Conservation (phyloP, 352 stramenopile species). For the Phytophthora uliginosa region DNA sequence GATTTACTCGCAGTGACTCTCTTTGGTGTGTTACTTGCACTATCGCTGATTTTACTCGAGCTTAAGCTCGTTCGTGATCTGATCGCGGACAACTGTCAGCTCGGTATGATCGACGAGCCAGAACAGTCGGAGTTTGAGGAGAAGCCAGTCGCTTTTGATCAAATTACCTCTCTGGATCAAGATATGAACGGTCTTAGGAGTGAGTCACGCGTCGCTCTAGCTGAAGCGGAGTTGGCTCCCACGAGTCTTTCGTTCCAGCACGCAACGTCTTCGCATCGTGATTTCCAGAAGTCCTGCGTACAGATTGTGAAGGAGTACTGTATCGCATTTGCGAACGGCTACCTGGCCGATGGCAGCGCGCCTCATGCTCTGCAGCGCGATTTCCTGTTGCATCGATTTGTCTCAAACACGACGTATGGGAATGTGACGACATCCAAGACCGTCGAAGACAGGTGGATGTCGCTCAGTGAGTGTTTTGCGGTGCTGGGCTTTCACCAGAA, state of each 20-base stretch:
- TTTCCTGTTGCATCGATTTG: conserved; percentile 4
- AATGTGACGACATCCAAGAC: background rate
- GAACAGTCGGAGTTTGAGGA: background rate
- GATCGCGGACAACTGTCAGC: conserved; percentile 41
- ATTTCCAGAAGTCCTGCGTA: background rate
- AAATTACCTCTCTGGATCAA: background rate
- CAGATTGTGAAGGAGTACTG: conserved; percentile 7
- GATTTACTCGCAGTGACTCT: no score
- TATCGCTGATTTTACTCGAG: no score
- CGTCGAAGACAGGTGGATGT: background rate
- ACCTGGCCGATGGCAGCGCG: background rate
- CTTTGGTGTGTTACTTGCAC: no score
- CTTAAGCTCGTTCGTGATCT: background rate
- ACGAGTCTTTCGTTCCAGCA: background rate
- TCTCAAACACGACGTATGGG: background rate
- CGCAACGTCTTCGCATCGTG: background rate
- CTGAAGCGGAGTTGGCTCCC: background rate
- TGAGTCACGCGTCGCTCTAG: background rate
- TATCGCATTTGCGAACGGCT: conserved; percentile 6
- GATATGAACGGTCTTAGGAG: background rate
- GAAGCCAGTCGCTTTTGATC: background rate
- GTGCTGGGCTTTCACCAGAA: conserved; percentile 14
- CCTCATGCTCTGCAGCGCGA: background rate
- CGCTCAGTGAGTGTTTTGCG: conserved; percentile 7
- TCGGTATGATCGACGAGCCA: conserved; percentile 19